Evolutionary conservation across 352 stramenopile genomes (phyloP).

Genomic region (Phytophthora agathidicida): DNA sequence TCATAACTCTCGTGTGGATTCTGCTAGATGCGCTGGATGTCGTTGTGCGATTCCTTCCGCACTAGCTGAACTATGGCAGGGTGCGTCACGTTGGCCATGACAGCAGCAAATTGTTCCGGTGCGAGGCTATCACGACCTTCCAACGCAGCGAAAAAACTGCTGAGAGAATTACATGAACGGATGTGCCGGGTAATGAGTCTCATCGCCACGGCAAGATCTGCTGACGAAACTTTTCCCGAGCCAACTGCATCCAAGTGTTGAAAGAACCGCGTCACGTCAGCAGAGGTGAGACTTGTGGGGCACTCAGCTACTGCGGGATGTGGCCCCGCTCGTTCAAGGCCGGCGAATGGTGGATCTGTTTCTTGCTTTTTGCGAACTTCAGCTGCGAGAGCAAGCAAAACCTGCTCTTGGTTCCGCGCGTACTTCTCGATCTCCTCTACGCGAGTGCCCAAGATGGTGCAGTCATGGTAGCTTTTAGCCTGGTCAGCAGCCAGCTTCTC

Average conservation of each 20-base stretch:
- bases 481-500: slow-evolving; percentile 36
- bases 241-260: slow-evolving; percentile 54
- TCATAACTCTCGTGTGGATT: background rate
- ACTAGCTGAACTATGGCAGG: slow-evolving; percentile 46
- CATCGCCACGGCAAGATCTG: slow-evolving; percentile 40
- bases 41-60: slow-evolving; percentile 53
- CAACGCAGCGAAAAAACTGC: slow-evolving; percentile 25
- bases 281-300: slow-evolving; percentile 5
- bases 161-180: slow-evolving; percentile 5
- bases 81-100: slow-evolving; percentile 49
- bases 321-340: background rate
- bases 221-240: slow-evolving; percentile 57
- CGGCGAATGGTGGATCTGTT: background rate
- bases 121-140: slow-evolving; percentile 22
- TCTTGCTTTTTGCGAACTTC: slow-evolving; percentile 19
- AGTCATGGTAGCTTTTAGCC: slow-evolving; percentile 37
- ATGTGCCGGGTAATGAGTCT: slow-evolving; percentile 57
- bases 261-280: slow-evolving; percentile 44
- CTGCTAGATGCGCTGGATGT: slow-evolving; percentile 66
- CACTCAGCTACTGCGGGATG: background rate
- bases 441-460: slow-evolving; percentile 36
- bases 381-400: slow-evolving; percentile 6
- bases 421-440: slow-evolving; percentile 56
- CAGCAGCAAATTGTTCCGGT: slow-evolving; percentile 36
- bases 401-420: slow-evolving; percentile 23